Conservation (phyloP, 1,139 yeast species). For the Williopsis jadinii region DNA sequence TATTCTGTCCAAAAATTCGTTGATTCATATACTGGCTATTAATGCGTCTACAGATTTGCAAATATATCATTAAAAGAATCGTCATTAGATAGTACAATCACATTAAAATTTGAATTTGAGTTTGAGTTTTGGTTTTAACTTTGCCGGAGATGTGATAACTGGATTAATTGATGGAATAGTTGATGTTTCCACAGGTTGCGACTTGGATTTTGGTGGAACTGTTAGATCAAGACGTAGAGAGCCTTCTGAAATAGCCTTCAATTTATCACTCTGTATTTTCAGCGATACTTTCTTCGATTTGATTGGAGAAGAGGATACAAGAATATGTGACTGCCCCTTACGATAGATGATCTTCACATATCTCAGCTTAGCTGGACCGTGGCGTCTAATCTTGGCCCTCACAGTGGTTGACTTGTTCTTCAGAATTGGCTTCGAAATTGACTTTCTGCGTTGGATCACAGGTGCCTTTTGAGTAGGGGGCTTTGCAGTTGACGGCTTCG, state of each 20-base stretch:
- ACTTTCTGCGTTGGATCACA: neutral
- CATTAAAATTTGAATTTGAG: constrained; percentile 14
- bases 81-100: too few relatives aligned
- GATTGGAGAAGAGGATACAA: constrained; percentile 21
- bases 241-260: neutral
- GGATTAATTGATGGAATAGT: neutral
- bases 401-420: constrained; percentile 3
- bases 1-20: too few relatives aligned
- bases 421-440: constrained; percentile 5
- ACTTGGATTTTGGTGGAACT: neutral
- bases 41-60: too few relatives aligned
- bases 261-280: constrained; percentile 4
- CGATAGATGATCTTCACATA: constrained; percentile 18
- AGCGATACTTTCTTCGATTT: constrained; percentile 10
- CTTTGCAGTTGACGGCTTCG: too few relatives aligned
- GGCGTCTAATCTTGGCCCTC: constrained; percentile 16
- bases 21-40: too few relatives aligned
- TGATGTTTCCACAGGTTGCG: neutral
- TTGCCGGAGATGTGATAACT: neutral
- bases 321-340: constrained; percentile 7
- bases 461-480: too few relatives aligned
- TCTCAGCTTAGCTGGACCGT: constrained; percentile 18
- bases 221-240: neutral
- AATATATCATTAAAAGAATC: too few relatives aligned
- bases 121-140: constrained; percentile 22